Evolutionary conservation across 2,329 filamentous ascomycete genomes (phyloP).

Genomic region (Pseudodiploospora longispora): DNA sequence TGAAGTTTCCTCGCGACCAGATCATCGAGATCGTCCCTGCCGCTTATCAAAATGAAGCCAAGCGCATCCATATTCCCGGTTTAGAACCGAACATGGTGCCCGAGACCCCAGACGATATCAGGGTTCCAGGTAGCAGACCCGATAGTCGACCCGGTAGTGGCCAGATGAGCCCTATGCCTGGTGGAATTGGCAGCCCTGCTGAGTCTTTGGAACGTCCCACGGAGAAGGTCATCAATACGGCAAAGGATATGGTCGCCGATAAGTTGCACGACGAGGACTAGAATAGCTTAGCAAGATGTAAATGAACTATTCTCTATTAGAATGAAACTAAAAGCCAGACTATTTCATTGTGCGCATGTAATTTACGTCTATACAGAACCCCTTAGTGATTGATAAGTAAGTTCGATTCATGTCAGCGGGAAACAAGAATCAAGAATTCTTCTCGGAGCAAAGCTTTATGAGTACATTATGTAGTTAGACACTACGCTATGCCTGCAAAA

Average conservation of each 20-base stretch:
- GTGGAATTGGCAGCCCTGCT: constrained; percentile 36
- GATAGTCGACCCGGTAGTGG: constrained; percentile 22
- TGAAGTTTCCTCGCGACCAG: constrained; percentile 91
- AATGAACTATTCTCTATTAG: too few relatives aligned
- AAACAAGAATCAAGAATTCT: too few relatives aligned
- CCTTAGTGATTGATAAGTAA: too few relatives aligned
- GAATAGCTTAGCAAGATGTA: background rate
- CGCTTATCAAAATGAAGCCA: constrained; percentile 93
- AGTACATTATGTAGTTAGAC: too few relatives aligned
- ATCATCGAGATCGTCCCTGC: constrained; percentile 99
- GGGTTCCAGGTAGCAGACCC: constrained; percentile 46
- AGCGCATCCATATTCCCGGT: constrained; percentile 76
- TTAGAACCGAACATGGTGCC: constrained; percentile 61
- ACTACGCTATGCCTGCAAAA: too few relatives aligned
- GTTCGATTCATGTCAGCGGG: too few relatives aligned
- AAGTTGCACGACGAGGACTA: constrained; percentile 46
- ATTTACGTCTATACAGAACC: too few relatives aligned
- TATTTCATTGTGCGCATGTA: too few relatives aligned
- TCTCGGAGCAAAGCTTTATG: too few relatives aligned
- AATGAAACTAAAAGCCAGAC: too few relatives aligned
- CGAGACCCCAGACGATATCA: constrained; percentile 71
- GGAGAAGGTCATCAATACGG: constrained; percentile 42
- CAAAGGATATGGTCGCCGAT: constrained; percentile 43
- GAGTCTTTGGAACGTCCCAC: constrained; percentile 37
- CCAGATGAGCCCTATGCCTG: constrained; percentile 40